phyloP scores from a whole-genome alignment of 2,329 filamentous ascomycete genomes.

The Colletotrichum chrysophilum region DNA sequence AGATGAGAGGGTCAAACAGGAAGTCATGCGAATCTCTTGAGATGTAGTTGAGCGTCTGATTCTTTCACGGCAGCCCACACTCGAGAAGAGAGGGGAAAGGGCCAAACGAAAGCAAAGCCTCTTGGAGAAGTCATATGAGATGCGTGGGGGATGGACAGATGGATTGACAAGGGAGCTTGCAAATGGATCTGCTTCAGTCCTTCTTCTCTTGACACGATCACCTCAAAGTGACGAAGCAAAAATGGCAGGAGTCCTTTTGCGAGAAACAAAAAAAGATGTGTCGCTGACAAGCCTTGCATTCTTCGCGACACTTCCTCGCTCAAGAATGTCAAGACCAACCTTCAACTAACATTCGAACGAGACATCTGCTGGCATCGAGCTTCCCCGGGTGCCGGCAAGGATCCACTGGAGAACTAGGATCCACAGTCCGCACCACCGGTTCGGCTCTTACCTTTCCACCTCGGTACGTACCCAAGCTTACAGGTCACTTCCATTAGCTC shows the following conservation, averaged over 20 bases:
- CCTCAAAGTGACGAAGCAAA: background rate
- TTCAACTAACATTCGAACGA: background rate
- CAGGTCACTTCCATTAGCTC: background rate
- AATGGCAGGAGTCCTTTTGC: background rate
- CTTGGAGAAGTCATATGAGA: background rate
- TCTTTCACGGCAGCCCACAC: background rate
- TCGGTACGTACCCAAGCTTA: background rate
- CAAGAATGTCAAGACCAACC: background rate
- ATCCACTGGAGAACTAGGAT: background rate
- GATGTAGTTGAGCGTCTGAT: background rate
- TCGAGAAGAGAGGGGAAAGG: background rate
- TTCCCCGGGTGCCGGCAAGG: background rate
- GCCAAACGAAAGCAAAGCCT: background rate
- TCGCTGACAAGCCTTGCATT: background rate
- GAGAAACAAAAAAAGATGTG: background rate
- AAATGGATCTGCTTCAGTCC: background rate
- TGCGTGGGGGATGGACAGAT: background rate
- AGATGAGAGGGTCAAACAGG: background rate
- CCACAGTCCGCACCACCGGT: background rate
- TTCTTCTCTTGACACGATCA: background rate
- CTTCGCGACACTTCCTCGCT: background rate
- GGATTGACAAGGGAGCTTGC: background rate
- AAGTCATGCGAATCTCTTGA: background rate
- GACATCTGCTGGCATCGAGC: background rate
- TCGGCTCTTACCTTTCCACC: background rate